These are phyloP conservation scores for Apodospora peruviana DNA, from an alignment of 495 filamentous ascomycete species.

Conservation along the genomic window DNA sequence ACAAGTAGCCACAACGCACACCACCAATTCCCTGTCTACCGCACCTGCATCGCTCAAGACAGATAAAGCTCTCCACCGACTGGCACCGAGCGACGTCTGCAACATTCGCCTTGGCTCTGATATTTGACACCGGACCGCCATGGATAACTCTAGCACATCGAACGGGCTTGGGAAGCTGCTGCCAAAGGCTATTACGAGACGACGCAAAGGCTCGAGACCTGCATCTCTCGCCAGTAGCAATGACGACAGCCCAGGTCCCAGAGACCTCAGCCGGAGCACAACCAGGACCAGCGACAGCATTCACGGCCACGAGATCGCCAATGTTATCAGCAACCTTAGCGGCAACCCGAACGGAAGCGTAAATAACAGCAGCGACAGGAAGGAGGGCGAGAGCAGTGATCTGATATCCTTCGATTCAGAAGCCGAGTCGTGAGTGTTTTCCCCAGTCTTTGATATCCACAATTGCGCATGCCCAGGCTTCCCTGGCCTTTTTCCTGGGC, in stretches of 20 bases:
- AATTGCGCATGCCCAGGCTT: background rate
- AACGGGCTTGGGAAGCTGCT: slow-evolving; percentile 44
- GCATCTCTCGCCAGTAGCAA: slow-evolving; percentile 18
- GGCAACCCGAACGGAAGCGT: slow-evolving; percentile 11
- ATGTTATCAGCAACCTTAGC: slow-evolving; percentile 12
- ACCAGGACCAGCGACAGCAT: slow-evolving; percentile 15
- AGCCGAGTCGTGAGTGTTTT: slow-evolving; percentile 15
- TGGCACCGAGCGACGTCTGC: background rate
- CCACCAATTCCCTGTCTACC: no score
- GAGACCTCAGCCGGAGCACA: slow-evolving; percentile 17
- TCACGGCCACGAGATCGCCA: background rate
- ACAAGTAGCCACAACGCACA: no score
- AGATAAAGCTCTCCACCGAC: no score
- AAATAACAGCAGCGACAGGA: background rate
- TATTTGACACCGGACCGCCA: slow-evolving; percentile 2
- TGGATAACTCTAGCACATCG: slow-evolving; percentile 25
- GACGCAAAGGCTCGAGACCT: slow-evolving; percentile 36
- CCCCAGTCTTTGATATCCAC: background rate
- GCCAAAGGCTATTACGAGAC: slow-evolving; percentile 37
- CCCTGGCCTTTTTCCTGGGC: no score
- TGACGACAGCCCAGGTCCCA: slow-evolving; percentile 17
- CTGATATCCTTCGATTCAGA: slow-evolving; percentile 20
- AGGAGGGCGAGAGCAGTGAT: background rate
- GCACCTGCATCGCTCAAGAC: no score
- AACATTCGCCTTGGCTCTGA: background rate